Base-by-base conservation (phyloP, 179 eudicot species). In the Pouteria campechiana region DNA sequence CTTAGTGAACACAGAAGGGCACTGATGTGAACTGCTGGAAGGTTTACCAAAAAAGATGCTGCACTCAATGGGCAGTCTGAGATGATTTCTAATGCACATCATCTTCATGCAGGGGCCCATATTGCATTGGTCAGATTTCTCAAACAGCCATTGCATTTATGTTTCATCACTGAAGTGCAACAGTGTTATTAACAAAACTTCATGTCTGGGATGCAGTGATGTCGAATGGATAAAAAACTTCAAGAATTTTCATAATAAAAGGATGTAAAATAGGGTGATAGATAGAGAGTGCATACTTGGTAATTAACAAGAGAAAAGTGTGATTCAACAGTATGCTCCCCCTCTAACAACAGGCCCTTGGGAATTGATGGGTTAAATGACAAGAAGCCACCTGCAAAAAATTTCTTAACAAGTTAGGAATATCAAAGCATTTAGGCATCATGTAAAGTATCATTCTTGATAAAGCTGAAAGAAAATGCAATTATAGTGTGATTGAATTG, bases 341-440 rank as follows among this genome's bases (percentile, higher is more conserved):
- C 96, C 16, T 82, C 95, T 19, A 90, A 62, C 53, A 90, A 66
- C 64, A 86, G 56, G 44, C 48, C 68, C 79, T 74, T 86, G 0
- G 98, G 98, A 53, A 90, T 74, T 51, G 79, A 70, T 47, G 87
- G 84, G 55, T 71, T 85, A 59, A 90, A 86, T 38, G 96, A 60
- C 59, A 90, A 53, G 52, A 79, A 82, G 39, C 98, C 98, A 54
- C 96, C 98, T 90, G 90, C 75, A 59, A 41, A 48, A 50, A 42
- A 32, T 34, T 35, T 21, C 30, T 21, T 40, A 37, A 16, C 18
- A 38, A 24, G 31, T 43, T 30, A 59, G 38, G 25, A 19, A 42
- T 57, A 30, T 7, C 37, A 16, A 36, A 41, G n/a, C 20, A 34
- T 36, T 6, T 17, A 17, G 17, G 19, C 24, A 24, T 10, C n/a